phyloP scores from a whole-genome alignment of 2,329 filamentous ascomycete genomes.

The Coniochaeta prunicola region DNA sequence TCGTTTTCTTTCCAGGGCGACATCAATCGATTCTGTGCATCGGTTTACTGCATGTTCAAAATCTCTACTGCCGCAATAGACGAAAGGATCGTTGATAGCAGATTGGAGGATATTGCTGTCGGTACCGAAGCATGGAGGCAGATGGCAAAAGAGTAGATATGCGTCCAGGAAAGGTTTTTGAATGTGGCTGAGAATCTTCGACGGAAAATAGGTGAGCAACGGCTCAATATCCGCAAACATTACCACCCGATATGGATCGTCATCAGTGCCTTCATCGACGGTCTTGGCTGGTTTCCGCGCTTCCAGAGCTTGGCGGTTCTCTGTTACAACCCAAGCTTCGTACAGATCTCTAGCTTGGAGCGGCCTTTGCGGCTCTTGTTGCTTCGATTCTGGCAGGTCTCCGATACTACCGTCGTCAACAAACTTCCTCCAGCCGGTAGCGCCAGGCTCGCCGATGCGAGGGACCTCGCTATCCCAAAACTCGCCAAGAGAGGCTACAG shows the following conservation, averaged over 20 bases:
- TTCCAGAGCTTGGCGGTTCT: slow-evolving; percentile 38
- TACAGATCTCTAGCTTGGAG: slow-evolving; percentile 35
- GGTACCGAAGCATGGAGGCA: slow-evolving; percentile 42
- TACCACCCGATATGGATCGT: slow-evolving; percentile 77
- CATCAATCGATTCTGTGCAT: neutral
- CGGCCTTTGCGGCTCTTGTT: slow-evolving; percentile 10
- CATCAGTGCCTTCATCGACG: slow-evolving; percentile 65
- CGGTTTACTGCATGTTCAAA: slow-evolving; percentile 13
- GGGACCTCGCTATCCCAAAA: slow-evolving; percentile 86
- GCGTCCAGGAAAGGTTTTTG: slow-evolving; percentile 53
- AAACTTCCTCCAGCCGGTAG: slow-evolving; percentile 63
- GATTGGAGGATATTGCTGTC: slow-evolving; percentile 17
- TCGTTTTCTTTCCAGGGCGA: slow-evolving; percentile 7
- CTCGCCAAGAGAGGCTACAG: slow-evolving; percentile 46
- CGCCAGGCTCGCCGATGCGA: slow-evolving; percentile 66
- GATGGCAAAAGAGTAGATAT: slow-evolving; percentile 60
- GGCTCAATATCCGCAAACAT: slow-evolving; percentile 70
- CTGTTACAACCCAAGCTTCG: slow-evolving; percentile 45
- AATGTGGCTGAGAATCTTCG: slow-evolving; percentile 22
- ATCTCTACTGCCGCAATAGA: slow-evolving; percentile 25
- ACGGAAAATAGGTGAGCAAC: slow-evolving; percentile 48
- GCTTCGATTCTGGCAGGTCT: slow-evolving; percentile 33
- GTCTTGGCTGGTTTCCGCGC: slow-evolving; percentile 63
- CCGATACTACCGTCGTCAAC: slow-evolving; percentile 22
- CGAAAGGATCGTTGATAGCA: slow-evolving; percentile 46